A percentile compares a stretch with the other conserved stretches of the same genome.
phyloP scores from a whole-genome alignment of 176 grass and related monocot genomes.

The Panicum miliaceum region DNA sequence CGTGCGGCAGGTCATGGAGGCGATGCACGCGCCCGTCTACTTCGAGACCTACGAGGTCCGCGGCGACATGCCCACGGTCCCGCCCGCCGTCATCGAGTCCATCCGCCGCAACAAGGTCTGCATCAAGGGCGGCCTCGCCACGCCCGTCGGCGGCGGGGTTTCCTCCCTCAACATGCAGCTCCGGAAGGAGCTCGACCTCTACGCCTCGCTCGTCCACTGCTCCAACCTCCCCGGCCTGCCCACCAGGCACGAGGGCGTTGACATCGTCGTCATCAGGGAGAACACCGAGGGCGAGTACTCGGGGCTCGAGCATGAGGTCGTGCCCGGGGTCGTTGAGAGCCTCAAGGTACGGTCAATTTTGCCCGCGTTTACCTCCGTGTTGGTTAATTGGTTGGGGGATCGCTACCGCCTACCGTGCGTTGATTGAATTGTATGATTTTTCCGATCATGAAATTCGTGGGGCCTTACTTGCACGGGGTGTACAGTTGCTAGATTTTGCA shows the following conservation, averaged over 20 bases:
- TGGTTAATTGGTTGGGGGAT: not conserved
- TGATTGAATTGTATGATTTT: constrained; percentile 17
- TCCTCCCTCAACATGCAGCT: constrained; percentile 90
- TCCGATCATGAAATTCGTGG: not conserved
- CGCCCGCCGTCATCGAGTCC: constrained; percentile 82
- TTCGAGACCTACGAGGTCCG: constrained; percentile 96
- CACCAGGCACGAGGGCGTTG: constrained; percentile 79
- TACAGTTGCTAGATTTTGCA: constrained; percentile 6
- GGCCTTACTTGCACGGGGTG: not conserved
- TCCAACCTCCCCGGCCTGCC: constrained; percentile 79
- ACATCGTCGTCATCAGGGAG: constrained; percentile 97
- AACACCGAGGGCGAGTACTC: constrained; percentile 98
- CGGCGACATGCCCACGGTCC: constrained; percentile 84
- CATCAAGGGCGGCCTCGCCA: constrained; percentile 80
- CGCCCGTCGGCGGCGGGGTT: constrained; percentile 82
- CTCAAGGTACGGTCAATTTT: constrained; percentile 65
- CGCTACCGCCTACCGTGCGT: not conserved
- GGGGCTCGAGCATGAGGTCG: constrained; percentile 95
- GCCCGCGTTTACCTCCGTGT: not conserved
- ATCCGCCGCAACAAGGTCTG: constrained; percentile 91
- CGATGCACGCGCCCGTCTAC: constrained; percentile 90
- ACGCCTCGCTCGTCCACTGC: constrained; percentile 86
- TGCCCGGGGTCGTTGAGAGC: constrained; percentile 90
- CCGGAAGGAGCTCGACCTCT: constrained; percentile 92
- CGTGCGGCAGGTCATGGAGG: constrained; percentile 84